Evolutionary conservation across 495 filamentous ascomycete species (phyloP), one percentile per base, ranked within the genome.

Genomic region (Trichoderma reesei): DNA sequence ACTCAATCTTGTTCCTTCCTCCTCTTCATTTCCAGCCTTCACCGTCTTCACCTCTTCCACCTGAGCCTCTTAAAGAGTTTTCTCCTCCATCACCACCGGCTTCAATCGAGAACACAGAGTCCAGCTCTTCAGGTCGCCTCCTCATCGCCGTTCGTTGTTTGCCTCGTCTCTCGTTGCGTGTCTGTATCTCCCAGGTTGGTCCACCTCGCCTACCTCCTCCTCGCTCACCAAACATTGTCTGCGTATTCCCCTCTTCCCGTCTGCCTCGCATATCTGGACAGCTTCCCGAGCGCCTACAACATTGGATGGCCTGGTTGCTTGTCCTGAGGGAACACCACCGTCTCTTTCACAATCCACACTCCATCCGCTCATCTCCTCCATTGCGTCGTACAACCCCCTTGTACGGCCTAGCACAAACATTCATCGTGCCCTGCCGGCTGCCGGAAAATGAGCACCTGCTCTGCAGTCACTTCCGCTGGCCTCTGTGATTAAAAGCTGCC

Each of bases 181-280:
- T 56, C 31, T 33, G 51, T 34, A 56, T 56, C 51, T 11, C 51
- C 51, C 51, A 56, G 51, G 51, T 56, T 56, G 51, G 51, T 56
- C 51, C 51, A 3, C 51, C 26, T 56, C 51, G 51, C 51, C 51
- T 56, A 56, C 18, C n/a, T 56, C 1, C 20, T n/a, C 51, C 51
- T 34, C 18, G 13, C 51, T 33, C 51, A 33, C 51, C 31, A 33
- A 31, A 4, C 51, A 56, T 56, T 16, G 10, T 56, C 51, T 56
- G 51, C 51, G 31, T 34, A 31, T 56, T 56, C 8, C 18, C 26
- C 51, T 56, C 51, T 56, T 56, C 51, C 51, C 51, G 51, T 48
- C 51, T 56, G 9, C 18, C 51, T 56, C 31, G 51, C 51, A 33
- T 18, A 56, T 33, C 20, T 56, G 26, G 26, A 8, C 20, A 36